Conservation (phyloP, 495 filamentous ascomycete genomes). For the Hypoxylon lienhwacheense region DNA sequence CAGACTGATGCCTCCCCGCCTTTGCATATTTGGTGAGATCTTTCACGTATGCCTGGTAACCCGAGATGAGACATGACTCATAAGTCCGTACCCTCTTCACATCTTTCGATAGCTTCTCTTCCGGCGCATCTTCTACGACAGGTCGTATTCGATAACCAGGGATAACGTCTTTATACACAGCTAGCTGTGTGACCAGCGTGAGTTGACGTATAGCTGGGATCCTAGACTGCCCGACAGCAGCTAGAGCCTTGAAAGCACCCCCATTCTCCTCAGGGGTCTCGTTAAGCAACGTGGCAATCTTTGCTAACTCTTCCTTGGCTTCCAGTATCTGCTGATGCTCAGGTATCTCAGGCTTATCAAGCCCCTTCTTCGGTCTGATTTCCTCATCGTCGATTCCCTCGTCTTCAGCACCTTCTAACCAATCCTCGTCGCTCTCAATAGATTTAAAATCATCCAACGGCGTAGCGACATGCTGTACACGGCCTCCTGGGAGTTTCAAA, state of each 20-base stretch:
- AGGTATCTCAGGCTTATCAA: slow-evolving; percentile 62
- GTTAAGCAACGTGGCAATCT: slow-evolving; percentile 76
- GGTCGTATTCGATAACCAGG: slow-evolving; percentile 94
- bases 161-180: slow-evolving; percentile 94
- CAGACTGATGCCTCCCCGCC: slow-evolving; percentile 38
- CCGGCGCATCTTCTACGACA: slow-evolving; percentile 67
- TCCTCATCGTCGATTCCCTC: slow-evolving; percentile 47
- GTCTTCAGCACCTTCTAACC: slow-evolving; percentile 51
- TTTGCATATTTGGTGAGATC: slow-evolving; percentile 66
- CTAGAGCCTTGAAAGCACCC: slow-evolving; percentile 73
- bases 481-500: slow-evolving; percentile 77
- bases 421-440: slow-evolving; percentile 56
- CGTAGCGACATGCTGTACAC: slow-evolving; percentile 61
- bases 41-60: slow-evolving; percentile 82
- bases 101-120: slow-evolving; percentile 86
- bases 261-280: slow-evolving; percentile 92
- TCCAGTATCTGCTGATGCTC: slow-evolving; percentile 75
- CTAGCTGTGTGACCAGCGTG: slow-evolving; percentile 78
- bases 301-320: slow-evolving; percentile 91
- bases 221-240: slow-evolving; percentile 68
- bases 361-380: slow-evolving; percentile 26
- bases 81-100: slow-evolving; percentile 76
- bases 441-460: slow-evolving; percentile 48
- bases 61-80: slow-evolving; percentile 78
- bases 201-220: slow-evolving; percentile 79